Percentiles rank a stretch among this genome's conserved stretches.
Evolutionary conservation across 2,329 filamentous ascomycete species (phyloP).

Genomic region (Xylariaceae sp.): DNA sequence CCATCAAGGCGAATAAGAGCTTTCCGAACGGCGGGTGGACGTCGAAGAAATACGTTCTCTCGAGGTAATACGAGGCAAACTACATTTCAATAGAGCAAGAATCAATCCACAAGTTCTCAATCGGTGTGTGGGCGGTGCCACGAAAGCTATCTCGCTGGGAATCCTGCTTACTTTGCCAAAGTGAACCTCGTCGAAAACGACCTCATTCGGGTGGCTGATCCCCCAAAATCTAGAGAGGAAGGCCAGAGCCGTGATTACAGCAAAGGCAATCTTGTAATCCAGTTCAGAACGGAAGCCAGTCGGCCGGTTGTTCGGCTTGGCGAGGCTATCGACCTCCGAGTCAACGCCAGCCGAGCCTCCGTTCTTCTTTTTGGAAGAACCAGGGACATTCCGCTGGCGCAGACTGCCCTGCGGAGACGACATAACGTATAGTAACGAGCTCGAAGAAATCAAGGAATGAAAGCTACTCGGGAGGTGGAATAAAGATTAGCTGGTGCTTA

Average conservation of each 20-base stretch:
- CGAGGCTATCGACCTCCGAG: slow-evolving; percentile 54
- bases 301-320: slow-evolving; percentile 45
- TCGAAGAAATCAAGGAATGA: slow-evolving; percentile 15
- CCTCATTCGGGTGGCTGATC: slow-evolving; percentile 92
- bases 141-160: neutral
- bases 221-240: slow-evolving; percentile 95
- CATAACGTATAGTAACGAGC: slow-evolving; percentile 37
- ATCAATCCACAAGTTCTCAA: slow-evolving; percentile 14
- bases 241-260: slow-evolving; percentile 77
- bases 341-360: slow-evolving; percentile 45
- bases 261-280: slow-evolving; percentile 81
- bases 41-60: slow-evolving; percentile 99
- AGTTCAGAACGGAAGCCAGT: slow-evolving; percentile 61
- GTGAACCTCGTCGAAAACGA: slow-evolving; percentile 98
- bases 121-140: neutral
- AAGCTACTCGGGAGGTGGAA: slow-evolving; percentile 7
- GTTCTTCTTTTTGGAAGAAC: slow-evolving; percentile 54
- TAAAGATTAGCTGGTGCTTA: neutral
- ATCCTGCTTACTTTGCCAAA: slow-evolving; percentile 84
- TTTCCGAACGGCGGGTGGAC: slow-evolving; percentile 98
- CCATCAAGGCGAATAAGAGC: slow-evolving; percentile 94
- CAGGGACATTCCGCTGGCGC: slow-evolving; percentile 60
- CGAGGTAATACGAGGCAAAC: slow-evolving; percentile 82
- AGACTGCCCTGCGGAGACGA: slow-evolving; percentile 59
- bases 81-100: slow-evolving; percentile 37